Conservation (phyloP, 108 stramenopile species). For the Nitzschia sp. region DNA sequence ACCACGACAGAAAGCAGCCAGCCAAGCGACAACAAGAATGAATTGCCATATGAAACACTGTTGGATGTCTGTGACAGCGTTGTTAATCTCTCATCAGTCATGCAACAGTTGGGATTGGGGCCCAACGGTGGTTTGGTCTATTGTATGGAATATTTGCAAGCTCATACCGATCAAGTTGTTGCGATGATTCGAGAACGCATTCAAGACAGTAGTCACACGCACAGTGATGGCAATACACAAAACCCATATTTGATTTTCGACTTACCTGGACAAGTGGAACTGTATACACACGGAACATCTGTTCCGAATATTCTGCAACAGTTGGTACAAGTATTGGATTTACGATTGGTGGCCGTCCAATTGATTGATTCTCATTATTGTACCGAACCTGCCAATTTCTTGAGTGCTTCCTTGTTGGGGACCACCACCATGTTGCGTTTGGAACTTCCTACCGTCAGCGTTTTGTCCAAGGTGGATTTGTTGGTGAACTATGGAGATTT, state of each 20-base stretch:
- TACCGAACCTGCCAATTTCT: constrained; percentile 83
- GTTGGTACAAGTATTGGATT: constrained; percentile 73
- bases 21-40: constrained; percentile 13
- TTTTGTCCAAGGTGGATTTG: constrained; percentile 94
- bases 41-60: constrained; percentile 70
- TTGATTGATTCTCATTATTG: constrained; percentile 95
- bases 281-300: constrained; percentile 87
- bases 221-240: neutral
- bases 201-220: neutral
- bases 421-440: constrained; percentile 93
- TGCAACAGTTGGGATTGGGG: constrained; percentile 88
- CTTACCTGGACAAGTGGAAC: constrained; percentile 96
- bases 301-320: constrained; percentile 63
- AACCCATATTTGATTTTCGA: constrained; percentile 88
- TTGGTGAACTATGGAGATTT: constrained; percentile 47
- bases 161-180: constrained; percentile 60
- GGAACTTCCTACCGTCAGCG: constrained; percentile 95
- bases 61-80: constrained; percentile 84
- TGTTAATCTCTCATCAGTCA: constrained; percentile 79
- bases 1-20: neutral
- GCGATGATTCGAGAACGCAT: constrained; percentile 42
- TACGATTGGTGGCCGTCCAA: constrained; percentile 90
- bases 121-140: constrained; percentile 96
- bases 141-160: constrained; percentile 95
- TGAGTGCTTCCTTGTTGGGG: constrained; percentile 90